Percentiles rank a stretch among this genome's conserved stretches.
Conservation (phyloP, 495 filamentous ascomycete genomes). For the Tuber melanosporum region DNA sequence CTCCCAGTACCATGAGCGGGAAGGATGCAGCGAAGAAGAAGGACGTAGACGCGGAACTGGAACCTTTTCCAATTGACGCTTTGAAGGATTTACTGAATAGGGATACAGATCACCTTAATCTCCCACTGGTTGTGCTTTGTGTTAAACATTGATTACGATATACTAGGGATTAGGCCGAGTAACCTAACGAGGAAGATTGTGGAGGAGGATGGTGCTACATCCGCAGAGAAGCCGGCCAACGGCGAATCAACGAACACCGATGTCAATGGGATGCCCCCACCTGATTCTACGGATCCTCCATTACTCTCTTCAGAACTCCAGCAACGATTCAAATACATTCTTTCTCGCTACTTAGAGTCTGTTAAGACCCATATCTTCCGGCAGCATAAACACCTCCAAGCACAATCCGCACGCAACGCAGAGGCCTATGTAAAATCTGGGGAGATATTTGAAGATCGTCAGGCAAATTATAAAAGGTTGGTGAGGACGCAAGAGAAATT, state of each 20-base stretch:
- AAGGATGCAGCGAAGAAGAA: conserved; percentile 49
- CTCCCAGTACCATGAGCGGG: conserved; percentile 39
- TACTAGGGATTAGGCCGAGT: conserved; percentile 65
- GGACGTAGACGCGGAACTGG: conserved; percentile 44
- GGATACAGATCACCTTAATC: conserved; percentile 83
- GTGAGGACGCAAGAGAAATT: conserved; percentile 87
- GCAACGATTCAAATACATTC: conserved; percentile 77
- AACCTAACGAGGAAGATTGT: conserved; percentile 68
- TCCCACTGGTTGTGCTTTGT: conserved; percentile 86
- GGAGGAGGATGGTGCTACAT: conserved; percentile 73
- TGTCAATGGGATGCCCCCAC: conserved; percentile 32
- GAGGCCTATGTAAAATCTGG: conserved; percentile 98
- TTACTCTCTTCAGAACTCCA: conserved; percentile 70
- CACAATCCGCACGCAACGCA: conserved; percentile 84
- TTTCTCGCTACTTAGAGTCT: conserved; percentile 87
- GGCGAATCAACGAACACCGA: conserved; percentile 46
- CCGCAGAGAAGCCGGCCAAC: conserved; percentile 49
- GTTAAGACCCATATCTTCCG: conserved; percentile 81
- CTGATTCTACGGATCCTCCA: conserved; percentile 57
- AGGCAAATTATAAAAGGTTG: conserved; percentile 89
- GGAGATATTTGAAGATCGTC: conserved; percentile 96
- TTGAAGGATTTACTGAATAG: conserved; percentile 91
- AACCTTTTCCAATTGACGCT: conserved; percentile 92
- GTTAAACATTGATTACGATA: conserved; percentile 96
- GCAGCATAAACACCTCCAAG: conserved; percentile 77